Conservation (phyloP, 2,329 filamentous ascomycete genomes). For the Talaromyces sp. region DNA sequence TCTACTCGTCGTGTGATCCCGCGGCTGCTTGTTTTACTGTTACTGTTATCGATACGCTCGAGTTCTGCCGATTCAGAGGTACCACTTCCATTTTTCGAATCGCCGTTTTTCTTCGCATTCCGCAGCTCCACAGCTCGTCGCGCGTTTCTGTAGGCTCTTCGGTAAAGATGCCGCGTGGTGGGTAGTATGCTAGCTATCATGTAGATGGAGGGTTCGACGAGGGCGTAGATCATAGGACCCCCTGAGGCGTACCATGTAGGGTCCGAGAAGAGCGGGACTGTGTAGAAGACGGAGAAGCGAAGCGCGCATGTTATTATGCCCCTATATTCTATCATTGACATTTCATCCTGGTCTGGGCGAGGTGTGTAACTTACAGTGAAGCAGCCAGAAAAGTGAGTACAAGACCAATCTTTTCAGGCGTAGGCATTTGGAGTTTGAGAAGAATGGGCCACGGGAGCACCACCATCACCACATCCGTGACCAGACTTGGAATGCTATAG, state of each 20-base stretch:
- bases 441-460: neutral
- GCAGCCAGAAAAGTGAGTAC: neutral
- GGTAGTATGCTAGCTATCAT: neutral
- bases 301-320: neutral
- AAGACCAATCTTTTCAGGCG: neutral
- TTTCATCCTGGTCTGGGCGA: neutral
- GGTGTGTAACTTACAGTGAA: neutral
- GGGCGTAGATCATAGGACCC: neutral
- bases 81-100: neutral
- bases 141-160: neutral
- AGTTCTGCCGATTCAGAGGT: neutral
- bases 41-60: neutral
- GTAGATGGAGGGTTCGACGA: neutral
- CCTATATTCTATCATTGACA: neutral
- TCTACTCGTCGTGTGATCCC: neutral
- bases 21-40: neutral
- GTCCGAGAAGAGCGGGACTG: neutral
- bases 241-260: neutral
- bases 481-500: neutral
- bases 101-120: neutral
- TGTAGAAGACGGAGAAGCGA: neutral
- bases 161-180: neutral
- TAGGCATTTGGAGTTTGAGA: neutral
- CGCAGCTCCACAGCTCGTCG: neutral
- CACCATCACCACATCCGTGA: neutral